phyloP scores from a whole-genome alignment of 805 yeast genomes.

The Candida chauliodis region DNA sequence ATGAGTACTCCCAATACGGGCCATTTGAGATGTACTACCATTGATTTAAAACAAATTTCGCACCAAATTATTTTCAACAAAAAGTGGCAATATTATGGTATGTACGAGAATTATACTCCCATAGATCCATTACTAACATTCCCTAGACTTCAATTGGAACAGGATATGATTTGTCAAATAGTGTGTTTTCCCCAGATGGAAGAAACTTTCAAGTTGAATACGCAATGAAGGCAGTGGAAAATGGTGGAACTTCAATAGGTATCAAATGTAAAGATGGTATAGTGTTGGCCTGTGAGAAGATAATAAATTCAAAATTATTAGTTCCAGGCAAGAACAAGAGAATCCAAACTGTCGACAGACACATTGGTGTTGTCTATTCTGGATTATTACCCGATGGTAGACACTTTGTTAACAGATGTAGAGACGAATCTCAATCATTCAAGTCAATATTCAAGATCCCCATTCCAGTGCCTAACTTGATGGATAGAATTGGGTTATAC shows the following conservation, averaged over 20 bases:
- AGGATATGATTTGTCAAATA: constrained; percentile 96
- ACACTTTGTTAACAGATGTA: constrained; percentile 84
- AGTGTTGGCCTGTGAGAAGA: constrained; percentile 96
- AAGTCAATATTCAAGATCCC: constrained; percentile 72
- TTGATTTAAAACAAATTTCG: constrained; percentile 24
- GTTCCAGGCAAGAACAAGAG: constrained; percentile 87
- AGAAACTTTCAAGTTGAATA: constrained; percentile 97
- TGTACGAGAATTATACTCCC: neutral
- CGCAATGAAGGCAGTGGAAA: constrained; percentile 96
- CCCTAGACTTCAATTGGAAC: constrained; percentile 90
- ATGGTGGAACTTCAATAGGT: constrained; percentile 94
- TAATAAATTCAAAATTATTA: constrained; percentile 78
- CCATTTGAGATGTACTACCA: constrained; percentile 41
- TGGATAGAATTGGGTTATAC: constrained; percentile 83
- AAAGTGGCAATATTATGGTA: constrained; percentile 9
- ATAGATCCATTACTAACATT: neutral
- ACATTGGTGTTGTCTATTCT: constrained; percentile 90
- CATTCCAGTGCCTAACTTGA: constrained; percentile 75
- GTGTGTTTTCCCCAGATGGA: constrained; percentile 90
- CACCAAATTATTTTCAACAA: constrained; percentile 2
- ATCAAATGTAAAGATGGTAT: constrained; percentile 90
- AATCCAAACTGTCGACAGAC: constrained; percentile 90
- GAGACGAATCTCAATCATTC: constrained; percentile 85
- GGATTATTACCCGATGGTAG: constrained; percentile 97
- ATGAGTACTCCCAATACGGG: constrained; percentile 53